Percentiles rank a stretch among this genome's conserved stretches.
Conservation (phyloP, 768 basidiomycete species). For the Symmetrospora coprosmae region DNA sequence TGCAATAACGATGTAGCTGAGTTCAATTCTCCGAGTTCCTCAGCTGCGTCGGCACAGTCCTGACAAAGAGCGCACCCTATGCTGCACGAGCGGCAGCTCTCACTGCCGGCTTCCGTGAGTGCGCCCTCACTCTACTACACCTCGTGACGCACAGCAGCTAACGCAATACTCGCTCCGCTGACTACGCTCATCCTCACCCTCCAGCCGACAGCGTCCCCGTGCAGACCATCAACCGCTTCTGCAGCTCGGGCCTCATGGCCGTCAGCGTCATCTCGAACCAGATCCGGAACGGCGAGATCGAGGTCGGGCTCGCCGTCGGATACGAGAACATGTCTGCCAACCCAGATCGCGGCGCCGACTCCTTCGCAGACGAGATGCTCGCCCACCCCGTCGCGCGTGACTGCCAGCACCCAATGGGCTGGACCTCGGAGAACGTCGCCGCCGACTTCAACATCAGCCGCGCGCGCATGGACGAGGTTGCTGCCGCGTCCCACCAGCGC, state of each 20-base stretch:
- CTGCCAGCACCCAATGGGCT: constrained; percentile 51
- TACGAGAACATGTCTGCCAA: constrained; percentile 69
- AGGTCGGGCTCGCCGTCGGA: constrained; percentile 72
- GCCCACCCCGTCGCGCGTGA: constrained; percentile 57
- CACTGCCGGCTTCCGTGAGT: constrained; percentile 41
- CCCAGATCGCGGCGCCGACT: constrained; percentile 45
- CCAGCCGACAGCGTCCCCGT: constrained; percentile 51
- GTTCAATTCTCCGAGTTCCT: background rate
- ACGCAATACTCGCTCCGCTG: no score
- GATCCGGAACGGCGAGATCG: constrained; percentile 65
- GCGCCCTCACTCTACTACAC: background rate
- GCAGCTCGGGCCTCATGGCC: constrained; percentile 71
- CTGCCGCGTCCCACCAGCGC: constrained; percentile 69
- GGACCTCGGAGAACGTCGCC: constrained; percentile 89
- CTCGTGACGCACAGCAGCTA: background rate
- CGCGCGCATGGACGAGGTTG: constrained; percentile 65
- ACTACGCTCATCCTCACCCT: no score
- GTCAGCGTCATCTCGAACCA: constrained; percentile 68
- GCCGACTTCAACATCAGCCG: constrained; percentile 60
- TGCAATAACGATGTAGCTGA: no score
- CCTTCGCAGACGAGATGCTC: constrained; percentile 54
- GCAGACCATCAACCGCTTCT: constrained; percentile 79
- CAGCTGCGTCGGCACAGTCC: constrained; percentile 51
- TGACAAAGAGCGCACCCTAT: constrained; percentile 20
- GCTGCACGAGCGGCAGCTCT: constrained; percentile 79